Conservation (phyloP, 139 green algal species). For the Chlamydomonas sp. region DNA sequence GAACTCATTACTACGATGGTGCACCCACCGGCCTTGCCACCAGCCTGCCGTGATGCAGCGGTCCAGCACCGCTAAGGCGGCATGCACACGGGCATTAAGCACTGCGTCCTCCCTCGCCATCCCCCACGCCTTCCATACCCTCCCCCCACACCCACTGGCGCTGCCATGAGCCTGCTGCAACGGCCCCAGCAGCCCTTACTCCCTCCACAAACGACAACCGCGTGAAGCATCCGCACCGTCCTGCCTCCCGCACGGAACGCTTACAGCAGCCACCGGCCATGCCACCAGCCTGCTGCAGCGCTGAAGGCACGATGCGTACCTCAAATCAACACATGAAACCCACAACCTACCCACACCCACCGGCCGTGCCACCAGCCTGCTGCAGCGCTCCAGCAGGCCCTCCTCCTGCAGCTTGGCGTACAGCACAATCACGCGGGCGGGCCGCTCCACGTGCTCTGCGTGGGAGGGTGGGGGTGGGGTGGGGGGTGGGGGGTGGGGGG, state of each 20-base stretch:
- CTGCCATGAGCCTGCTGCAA: too few species aligned
- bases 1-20: too few species aligned
- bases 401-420: constrained; percentile 34
- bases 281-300: not conserved
- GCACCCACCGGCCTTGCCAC: too few species aligned
- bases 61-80: too few species aligned
- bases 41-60: too few species aligned
- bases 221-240: not conserved
- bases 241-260: not conserved
- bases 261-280: not conserved
- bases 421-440: constrained; percentile 43
- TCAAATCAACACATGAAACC: not conserved
- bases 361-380: constrained; percentile 14
- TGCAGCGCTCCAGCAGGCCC: constrained; percentile 45
- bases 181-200: too few species aligned
- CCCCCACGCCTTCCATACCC: too few species aligned
- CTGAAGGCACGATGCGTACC: too few species aligned
- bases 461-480: not conserved
- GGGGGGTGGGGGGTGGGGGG: not conserved
- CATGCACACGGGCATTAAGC: too few species aligned
- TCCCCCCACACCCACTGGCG: too few species aligned
- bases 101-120: too few species aligned
- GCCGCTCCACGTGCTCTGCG: constrained; percentile 55
- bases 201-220: too few species aligned
- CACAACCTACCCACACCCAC: not conserved